Evolutionary conservation across 192 early-diverging fungal genomes (phyloP), one percentile per base, ranked within the genome.

Genomic region (Backusella tuberculispora): DNA sequence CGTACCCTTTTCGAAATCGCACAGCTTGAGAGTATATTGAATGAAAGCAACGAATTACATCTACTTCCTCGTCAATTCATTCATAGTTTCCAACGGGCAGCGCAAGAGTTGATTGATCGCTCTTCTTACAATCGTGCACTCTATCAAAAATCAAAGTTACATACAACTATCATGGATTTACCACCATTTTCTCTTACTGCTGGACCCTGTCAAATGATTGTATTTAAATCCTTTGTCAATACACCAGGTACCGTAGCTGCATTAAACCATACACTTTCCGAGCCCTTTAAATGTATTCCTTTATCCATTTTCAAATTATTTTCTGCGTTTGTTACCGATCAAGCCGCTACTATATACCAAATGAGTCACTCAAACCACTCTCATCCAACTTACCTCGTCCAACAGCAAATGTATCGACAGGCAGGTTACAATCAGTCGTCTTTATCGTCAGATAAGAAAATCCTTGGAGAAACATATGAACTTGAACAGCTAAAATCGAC

Each of bases 151-250:
- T 76, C 80, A 5, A 63, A 46, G 1, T 44, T 81, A 14, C 76
- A 81, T 40, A 12, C 43, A 9, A 63, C 70, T 17, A 41, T 81
- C 0, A 37, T 81, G 12, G 76, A 81, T 37, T 38, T 72, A 5
- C 80, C 80, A 63, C 56, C 80, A 21, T 81, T 81, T 66, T 34
- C 72, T 13, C 50, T 81, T 1, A 71, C 76, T 5, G 19, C 47
- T 37, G 68, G 70, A 41, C 64, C 80, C 48, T 78, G 73, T 45
- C 71, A 74, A 37, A 42, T 81, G 37, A 71, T 81, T 63, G 46
- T 81, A 2, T 81, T 78, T 63, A 76, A 68, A 65, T 64, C 67
- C 19, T 68, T 69, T 44, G 56, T 81, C 4, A 68, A 63, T 19
- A 71, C 76, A 1, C 63, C 72, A 6, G 80, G 72, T 4, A 72